Base-by-base conservation (phyloP, 345 rosid genomes). In the Camelina sativa region DNA sequence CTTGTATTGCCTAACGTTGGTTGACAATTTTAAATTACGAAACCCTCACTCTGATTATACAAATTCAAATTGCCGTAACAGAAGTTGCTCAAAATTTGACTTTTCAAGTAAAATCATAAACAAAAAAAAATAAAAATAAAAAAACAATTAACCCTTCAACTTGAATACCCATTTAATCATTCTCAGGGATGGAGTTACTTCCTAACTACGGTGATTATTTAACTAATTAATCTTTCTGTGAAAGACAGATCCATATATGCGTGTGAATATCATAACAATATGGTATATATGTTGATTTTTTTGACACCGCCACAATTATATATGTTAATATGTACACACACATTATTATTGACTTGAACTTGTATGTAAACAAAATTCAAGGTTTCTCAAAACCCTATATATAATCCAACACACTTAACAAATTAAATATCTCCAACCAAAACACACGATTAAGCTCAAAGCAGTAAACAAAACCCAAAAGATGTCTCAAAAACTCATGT, bases 1-100 rank as follows among this genome's bases (percentile, higher is more conserved):
- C 80, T 30, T 57, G 62, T 48, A 71, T 40, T 71, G 80, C 80
- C 80, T 77, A 77, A 77, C 80, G 71, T 71, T 64, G 53, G 62
- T 77, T 71, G 80, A 77, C 80, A 71, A 65, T 58, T 65, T 58
- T 32, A 71, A 38, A 25, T 28, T 57, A 51, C 63, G 66, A 52
- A 75, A 75, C 20, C 56, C 25, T 66, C 23, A 2, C 60, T 43
- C 62, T 61, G 38, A 41, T n/a, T 69, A 69, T 56, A 38, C 50
- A n/a, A 48, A 35, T 47, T 57, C 79, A 51, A 75, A 67, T 41
- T 75, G 62, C 37, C 20, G 6, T 23, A 28, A 4, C 25, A 7
- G 8, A 65, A 70, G 46, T 48, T 62, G 47, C 58, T 76, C 73
- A 69, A 61, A 52, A 32, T 13, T 57, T 52, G 62, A 68, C 55